phyloP scores from a whole-genome alignment of 2,329 filamentous ascomycete genomes.

The Diaporthe citriasiana region DNA sequence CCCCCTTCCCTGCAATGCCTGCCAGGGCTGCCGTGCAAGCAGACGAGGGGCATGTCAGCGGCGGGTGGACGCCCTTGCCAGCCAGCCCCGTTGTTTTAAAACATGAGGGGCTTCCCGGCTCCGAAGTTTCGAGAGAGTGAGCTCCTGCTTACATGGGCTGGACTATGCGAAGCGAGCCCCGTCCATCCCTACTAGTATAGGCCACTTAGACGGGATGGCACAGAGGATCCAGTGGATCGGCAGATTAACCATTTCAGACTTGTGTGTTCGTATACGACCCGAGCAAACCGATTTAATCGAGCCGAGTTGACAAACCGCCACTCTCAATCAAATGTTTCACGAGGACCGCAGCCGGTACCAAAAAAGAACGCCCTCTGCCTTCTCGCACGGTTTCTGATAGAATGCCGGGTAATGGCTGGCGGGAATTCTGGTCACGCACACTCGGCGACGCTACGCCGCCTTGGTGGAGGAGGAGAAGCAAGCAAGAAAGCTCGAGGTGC shows the following conservation, averaged over 20 bases:
- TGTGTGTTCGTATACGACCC: background rate
- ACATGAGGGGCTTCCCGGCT: slow-evolving; percentile 36
- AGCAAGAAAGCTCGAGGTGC: background rate
- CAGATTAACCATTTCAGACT: slow-evolving; percentile 11
- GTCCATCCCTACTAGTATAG: slow-evolving; percentile 12
- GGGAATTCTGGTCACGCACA: background rate
- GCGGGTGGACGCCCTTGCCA: slow-evolving; percentile 6
- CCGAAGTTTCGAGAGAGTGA: slow-evolving; percentile 33
- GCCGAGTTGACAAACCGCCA: background rate
- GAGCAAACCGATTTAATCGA: slow-evolving; percentile 20
- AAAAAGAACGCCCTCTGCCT: background rate
- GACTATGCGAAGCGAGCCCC: slow-evolving; percentile 10
- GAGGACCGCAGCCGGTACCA: background rate
- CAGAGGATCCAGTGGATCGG: slow-evolving; percentile 9
- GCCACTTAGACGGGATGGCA: slow-evolving; percentile 28
- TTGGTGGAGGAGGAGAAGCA: background rate
- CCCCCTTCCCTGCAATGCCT: slow-evolving; percentile 1
- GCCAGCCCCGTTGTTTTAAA: slow-evolving; percentile 34
- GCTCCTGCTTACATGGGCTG: slow-evolving; percentile 11
- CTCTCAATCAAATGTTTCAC: slow-evolving; percentile 16
- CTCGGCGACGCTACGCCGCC: slow-evolving; percentile 6
- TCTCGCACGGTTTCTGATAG: background rate
- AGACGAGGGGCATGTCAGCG: background rate
- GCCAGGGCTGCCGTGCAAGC: background rate
- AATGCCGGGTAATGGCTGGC: background rate